phyloP scores from a whole-genome alignment of 768 basidiomycete species.

The Hygrophoropsis aurantiaca region DNA sequence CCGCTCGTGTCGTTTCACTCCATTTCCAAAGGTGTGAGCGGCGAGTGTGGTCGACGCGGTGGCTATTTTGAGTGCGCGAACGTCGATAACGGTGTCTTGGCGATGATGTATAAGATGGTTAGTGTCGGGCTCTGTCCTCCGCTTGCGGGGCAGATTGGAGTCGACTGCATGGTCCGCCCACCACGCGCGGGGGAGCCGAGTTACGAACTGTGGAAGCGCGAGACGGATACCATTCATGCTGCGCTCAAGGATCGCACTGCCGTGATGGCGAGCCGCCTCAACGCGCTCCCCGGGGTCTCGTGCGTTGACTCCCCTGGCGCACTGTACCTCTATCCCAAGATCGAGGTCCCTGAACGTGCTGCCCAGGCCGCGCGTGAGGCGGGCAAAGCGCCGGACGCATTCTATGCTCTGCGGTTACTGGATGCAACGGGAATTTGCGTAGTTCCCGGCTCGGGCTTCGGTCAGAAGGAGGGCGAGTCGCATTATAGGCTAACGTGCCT shows the following conservation, averaged over 20 bases:
- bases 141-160: slow-evolving; percentile 87
- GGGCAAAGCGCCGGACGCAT: slow-evolving; percentile 83
- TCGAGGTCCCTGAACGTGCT: slow-evolving; percentile 72
- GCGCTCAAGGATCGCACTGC: slow-evolving; percentile 69
- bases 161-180: slow-evolving; percentile 92
- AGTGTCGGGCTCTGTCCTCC: slow-evolving; percentile 89
- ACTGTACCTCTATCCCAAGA: slow-evolving; percentile 88
- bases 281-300: slow-evolving; percentile 80
- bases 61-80: slow-evolving; percentile 96
- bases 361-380: slow-evolving; percentile 66
- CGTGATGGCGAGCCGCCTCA: slow-evolving; percentile 78
- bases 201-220: slow-evolving; percentile 77
- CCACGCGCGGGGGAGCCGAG: slow-evolving; percentile 75
- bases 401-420: slow-evolving; percentile 83
- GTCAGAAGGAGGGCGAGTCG: slow-evolving; percentile 85
- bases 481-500: slow-evolving; percentile 94
- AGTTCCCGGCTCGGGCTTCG: slow-evolving; percentile 93
- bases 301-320: slow-evolving; percentile 92
- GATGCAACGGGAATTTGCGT: slow-evolving; percentile 92
- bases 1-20: slow-evolving; percentile 96
- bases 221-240: slow-evolving; percentile 78
- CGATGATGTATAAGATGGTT: slow-evolving; percentile 95
- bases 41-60: slow-evolving; percentile 96
- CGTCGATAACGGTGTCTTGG: slow-evolving; percentile 71
- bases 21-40: slow-evolving; percentile 93